Conservation (phyloP, 768 basidiomycete species). For the Termitomyces heimii region DNA sequence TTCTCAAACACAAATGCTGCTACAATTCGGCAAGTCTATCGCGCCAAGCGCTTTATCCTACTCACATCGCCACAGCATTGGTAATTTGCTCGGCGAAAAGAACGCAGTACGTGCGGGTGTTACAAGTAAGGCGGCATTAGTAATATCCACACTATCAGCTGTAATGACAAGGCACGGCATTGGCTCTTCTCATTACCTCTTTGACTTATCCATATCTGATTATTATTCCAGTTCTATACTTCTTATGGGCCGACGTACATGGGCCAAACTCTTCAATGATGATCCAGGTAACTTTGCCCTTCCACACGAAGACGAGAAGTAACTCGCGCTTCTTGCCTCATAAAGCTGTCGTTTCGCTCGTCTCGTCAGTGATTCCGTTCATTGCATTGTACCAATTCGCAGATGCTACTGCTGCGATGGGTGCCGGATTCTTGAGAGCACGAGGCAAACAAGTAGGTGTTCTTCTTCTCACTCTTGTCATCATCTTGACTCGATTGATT, state of each 20-base stretch:
- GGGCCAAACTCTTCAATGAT: neutral
- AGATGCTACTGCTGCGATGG: neutral
- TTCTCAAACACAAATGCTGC: slow-evolving; percentile 75
- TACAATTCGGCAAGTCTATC: slow-evolving; percentile 60
- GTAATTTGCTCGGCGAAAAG: slow-evolving; percentile 11
- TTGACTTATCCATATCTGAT: neutral
- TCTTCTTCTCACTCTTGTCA: neutral
- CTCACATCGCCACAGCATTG: neutral
- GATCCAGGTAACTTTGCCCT: neutral
- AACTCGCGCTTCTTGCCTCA: neutral
- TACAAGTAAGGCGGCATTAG: slow-evolving; percentile 45
- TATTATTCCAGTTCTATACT: neutral
- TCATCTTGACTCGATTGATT: neutral
- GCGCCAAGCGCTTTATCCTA: neutral
- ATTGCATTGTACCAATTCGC: neutral
- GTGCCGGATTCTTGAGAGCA: neutral
- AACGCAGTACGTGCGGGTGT: slow-evolving; percentile 5
- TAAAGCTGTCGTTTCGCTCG: neutral
- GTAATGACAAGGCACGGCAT: neutral
- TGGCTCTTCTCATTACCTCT: neutral
- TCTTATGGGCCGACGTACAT: neutral
- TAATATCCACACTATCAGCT: slow-evolving; percentile 27
- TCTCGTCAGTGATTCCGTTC: neutral
- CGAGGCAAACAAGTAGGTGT: neutral
- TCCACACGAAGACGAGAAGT: neutral